Conservation (phyloP, 2,329 filamentous ascomycete genomes). For the Epichloe elymi region DNA sequence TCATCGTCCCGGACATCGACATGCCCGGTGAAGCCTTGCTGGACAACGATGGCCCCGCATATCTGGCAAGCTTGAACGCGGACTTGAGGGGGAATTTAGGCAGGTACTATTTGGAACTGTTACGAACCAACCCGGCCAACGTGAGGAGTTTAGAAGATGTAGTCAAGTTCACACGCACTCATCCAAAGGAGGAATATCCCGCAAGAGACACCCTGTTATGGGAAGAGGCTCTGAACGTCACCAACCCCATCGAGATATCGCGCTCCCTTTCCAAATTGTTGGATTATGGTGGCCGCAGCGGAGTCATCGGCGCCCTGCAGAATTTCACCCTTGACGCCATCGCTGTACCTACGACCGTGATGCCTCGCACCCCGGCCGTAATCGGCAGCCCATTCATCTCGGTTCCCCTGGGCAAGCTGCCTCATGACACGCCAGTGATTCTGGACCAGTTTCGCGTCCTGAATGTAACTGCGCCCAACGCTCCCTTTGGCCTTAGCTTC, state of each 20-base stretch:
- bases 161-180: conserved; percentile 39
- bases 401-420: conserved; percentile 48
- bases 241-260: conserved; percentile 44
- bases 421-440: conserved; percentile 31
- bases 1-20: conserved; percentile 31
- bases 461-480: conserved; percentile 34
- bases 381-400: conserved; percentile 47
- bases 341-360: conserved; percentile 41
- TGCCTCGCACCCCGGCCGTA: conserved; percentile 36
- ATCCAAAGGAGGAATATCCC: conserved; percentile 42
- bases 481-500: conserved; percentile 51
- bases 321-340: conserved; percentile 44
- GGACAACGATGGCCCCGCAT: conserved; percentile 22
- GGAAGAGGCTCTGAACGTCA: conserved; percentile 40
- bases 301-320: conserved; percentile 43
- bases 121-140: conserved; percentile 44
- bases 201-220: conserved; percentile 41
- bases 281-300: conserved; percentile 40
- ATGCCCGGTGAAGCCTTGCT: conserved; percentile 15
- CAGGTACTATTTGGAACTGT: conserved; percentile 36
- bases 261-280: conserved; percentile 36
- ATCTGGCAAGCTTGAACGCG: conserved; percentile 26
- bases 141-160: conserved; percentile 38
- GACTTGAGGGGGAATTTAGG: conserved; percentile 45
- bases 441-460: conserved; percentile 34